Base-by-base conservation (phyloP, 1,139 yeast species). In the Wickerhamomyces sp. region DNA sequence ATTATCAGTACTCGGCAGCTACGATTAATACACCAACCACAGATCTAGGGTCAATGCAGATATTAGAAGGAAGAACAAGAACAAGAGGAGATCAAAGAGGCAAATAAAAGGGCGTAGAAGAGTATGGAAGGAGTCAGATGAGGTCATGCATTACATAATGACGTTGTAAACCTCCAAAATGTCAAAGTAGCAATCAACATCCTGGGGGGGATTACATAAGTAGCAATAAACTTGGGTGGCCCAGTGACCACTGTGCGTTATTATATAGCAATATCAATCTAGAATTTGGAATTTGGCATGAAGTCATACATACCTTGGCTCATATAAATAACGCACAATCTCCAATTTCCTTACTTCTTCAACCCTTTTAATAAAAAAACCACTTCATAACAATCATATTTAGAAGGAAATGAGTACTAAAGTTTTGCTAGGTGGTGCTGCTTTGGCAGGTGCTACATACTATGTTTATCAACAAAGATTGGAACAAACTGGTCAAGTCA, bases 401-500 rank as follows among this genome's bases (percentile, higher is more conserved):
- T 4, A 18, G 4, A 18, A 18, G 23, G 5, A 18, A 18, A 18
- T 55, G 57, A 41, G 54, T 11, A 37, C 50, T 10, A 57, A 52
- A 55, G 47, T 53, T 34, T 41, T 59, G 30, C 38, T 65, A 32
- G 65, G 66, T 10, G 56, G 59, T 43, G 64, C 60, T 29, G 69
- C 65, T n/a, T 55, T 67, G n/a, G 71, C 69, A n/a, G 68, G 64
- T 18, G 71, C 66, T 11, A 68, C 67, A 23, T 63, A 65, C 45
- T 69, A 70, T 51, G 50, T 69, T 40, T 69, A 68, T 46, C 60
- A 60, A 45, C 54, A 57, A 42, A 57, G 62, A 56, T 62, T 50
- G 52, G 65, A 58, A 41, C 57, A 53, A 30, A 43, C 56, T 44
- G 60, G 49, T 49, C 56, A 45, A 54, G 65, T 47, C 42, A 56